These are phyloP conservation scores for Ogataea philodendri DNA, from an alignment of 805 yeast genomes.

Conservation along the genomic window DNA sequence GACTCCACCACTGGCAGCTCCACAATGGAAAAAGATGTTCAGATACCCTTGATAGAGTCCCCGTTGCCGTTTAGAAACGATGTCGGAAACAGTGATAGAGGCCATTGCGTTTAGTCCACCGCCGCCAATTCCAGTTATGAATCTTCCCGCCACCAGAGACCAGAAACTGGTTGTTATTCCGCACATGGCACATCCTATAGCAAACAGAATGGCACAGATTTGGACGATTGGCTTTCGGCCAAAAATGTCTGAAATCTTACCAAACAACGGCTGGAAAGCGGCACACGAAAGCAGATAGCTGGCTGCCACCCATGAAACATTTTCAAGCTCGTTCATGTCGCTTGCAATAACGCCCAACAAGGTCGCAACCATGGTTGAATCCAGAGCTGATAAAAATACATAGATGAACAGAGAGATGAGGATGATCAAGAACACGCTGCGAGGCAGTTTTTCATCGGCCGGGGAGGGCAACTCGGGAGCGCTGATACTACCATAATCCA, in stretches of 20 bases:
- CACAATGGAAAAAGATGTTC: conserved; percentile 72
- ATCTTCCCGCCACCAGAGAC: conserved; percentile 53
- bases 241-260: conserved; percentile 53
- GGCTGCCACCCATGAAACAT: conserved; percentile 43
- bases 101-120: conserved; percentile 71
- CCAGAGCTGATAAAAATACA: conserved; percentile 47
- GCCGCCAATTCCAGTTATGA: conserved; percentile 63
- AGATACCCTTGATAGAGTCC: conserved; percentile 83
- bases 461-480: too few species aligned
- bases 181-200: conserved; percentile 42
- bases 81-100: conserved; percentile 73
- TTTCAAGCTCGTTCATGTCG: conserved; percentile 45
- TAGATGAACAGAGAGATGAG: conserved; percentile 23
- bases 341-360: conserved; percentile 50
- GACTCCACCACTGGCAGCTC: conserved; percentile 73
- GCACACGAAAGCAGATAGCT: conserved; percentile 42
- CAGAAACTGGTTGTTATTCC: conserved; percentile 40
- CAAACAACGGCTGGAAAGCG: conserved; percentile 55
- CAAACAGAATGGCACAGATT: conserved; percentile 34
- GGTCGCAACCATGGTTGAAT: conserved; percentile 55
- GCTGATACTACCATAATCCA: too few species aligned
- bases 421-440: conserved; percentile 11
- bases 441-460: too few species aligned
- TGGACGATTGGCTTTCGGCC: conserved; percentile 43
- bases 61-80: conserved; percentile 71